Evolutionary conservation across 768 basidiomycete species (phyloP).

Genomic region (Kwoniella dendrophila): DNA sequence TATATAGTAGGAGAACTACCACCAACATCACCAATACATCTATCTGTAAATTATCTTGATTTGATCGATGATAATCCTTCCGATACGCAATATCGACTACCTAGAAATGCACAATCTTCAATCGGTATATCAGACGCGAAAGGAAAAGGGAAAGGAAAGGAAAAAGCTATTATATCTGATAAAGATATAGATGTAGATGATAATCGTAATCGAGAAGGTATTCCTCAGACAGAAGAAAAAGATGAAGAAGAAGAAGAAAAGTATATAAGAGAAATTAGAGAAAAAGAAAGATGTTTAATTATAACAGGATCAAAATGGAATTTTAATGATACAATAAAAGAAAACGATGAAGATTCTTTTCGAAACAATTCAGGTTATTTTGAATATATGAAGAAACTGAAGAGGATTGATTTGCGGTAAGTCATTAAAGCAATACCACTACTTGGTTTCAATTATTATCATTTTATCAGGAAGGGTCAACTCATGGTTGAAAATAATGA

Average conservation of each 20-base stretch:
- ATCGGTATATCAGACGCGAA: constrained; percentile 4
- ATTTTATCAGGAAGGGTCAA: too few species aligned
- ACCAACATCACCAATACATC: constrained; percentile 28
- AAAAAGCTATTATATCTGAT: neutral
- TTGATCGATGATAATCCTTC: constrained; percentile 15
- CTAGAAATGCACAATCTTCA: neutral
- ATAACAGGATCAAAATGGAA: constrained; percentile 30
- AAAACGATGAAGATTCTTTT: constrained; percentile 48
- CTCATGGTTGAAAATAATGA: neutral
- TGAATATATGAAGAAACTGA: constrained; percentile 25
- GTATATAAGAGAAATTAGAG: neutral
- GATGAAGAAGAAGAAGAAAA: neutral
- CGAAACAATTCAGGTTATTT: constrained; percentile 33
- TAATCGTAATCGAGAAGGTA: too few species aligned
- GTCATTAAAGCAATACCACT: too few species aligned
- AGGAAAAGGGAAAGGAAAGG: constrained; percentile 20
- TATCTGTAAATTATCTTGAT: constrained; percentile 36
- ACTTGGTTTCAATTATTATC: too few species aligned
- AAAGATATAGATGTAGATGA: neutral
- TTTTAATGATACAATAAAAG: constrained; percentile 29
- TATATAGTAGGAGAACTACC: constrained; percentile 5
- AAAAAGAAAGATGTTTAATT: constrained; percentile 28
- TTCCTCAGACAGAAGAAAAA: neutral
- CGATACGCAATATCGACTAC: neutral
- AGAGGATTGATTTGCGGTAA: constrained; percentile 42